Percentiles rank a stretch among this genome's conserved stretches.
phyloP scores from a whole-genome alignment of 139 green algal genomes.

The Asterochloris erici region DNA sequence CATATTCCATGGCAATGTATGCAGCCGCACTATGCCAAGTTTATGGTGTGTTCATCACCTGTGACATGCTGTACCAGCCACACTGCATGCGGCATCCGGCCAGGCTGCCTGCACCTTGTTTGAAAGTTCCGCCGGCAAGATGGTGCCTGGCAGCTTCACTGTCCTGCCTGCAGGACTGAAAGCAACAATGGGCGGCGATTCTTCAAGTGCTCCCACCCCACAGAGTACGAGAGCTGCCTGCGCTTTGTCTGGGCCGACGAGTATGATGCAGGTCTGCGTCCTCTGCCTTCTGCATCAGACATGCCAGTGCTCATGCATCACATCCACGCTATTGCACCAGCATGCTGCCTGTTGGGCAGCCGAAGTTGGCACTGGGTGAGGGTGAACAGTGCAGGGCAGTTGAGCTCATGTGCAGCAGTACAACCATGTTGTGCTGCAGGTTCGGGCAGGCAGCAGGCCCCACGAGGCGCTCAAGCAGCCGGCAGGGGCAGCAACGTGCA shows the following conservation, averaged over 20 bases:
- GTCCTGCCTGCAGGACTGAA: conserved; percentile 4
- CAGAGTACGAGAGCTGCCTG: conserved; percentile 28
- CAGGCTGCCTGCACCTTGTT: too few relatives aligned
- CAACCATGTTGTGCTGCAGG: background rate
- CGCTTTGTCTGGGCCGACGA: conserved; percentile 42
- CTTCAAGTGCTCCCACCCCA: conserved; percentile 36
- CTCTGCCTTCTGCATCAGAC: background rate
- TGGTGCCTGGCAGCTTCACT: too few relatives aligned
- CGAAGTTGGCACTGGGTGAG: too few relatives aligned
- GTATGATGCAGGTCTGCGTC: conserved; percentile 19
- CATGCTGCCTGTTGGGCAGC: background rate
- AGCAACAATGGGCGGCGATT: conserved; percentile 36
- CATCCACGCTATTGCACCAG: background rate
- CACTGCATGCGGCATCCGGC: too few relatives aligned
- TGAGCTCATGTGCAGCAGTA: background rate
- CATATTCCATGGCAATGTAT: too few relatives aligned
- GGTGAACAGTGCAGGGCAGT: background rate
- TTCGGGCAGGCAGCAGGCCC: background rate
- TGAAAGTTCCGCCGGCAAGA: too few relatives aligned
- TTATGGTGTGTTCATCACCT: too few relatives aligned
- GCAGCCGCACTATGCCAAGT: too few relatives aligned
- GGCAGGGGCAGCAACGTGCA: too few relatives aligned
- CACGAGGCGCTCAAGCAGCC: too few relatives aligned
- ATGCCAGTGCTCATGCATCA: background rate
- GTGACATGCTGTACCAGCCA: too few relatives aligned